Base-by-base conservation (phyloP, 129 eudicot genomes). In the Tagetes patula region DNA sequence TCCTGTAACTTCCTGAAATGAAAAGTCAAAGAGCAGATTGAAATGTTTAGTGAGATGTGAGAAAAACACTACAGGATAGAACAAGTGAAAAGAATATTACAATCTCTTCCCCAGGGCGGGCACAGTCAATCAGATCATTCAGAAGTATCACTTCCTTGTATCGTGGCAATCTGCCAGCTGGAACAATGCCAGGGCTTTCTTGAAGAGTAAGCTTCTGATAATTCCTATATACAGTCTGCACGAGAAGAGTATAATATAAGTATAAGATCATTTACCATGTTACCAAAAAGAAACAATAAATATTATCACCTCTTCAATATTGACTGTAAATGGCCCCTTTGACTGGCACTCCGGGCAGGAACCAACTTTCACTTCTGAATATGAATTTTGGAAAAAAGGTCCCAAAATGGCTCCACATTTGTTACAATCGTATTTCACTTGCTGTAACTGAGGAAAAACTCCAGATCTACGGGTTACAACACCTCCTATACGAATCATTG, bases 261-360 rank as follows among this genome's bases (percentile, higher is more conserved):
- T 34, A 52, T 30, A 75, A 46, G 41, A 20, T 32, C 67, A 3
- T 20, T 36, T 42, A 59, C 11, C 69, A 50, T 67, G 54, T 47
- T 69, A 7, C 73, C 34, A 6, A 48, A 74, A 43, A 67, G 7
- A 13, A 67, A 41, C 41, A 40, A 50, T 13, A 49, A 52, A 64
- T 3, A 70, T 61, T 14, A 53, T 60, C 49, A 94, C 99, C 96
- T 90, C 97, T 81, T 94, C 99, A 79, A 90, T 81, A 66, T 94
- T 94, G 80, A 94, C 96, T 31, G 96, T 90, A 79, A 94, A 94
- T 31, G 99, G 99, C 53, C 97, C 99, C 76, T 94, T 94, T 52
- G 99, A 94, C 59, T 94, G 99, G 83, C 99, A 94, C 72, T 90
- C 99, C 3, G 97, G 97, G 84, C 99, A 94, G 58, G 99, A 94